Evolutionary conservation across 257 asterid species (phyloP).

Genomic region (Scutellaria minor): DNA sequence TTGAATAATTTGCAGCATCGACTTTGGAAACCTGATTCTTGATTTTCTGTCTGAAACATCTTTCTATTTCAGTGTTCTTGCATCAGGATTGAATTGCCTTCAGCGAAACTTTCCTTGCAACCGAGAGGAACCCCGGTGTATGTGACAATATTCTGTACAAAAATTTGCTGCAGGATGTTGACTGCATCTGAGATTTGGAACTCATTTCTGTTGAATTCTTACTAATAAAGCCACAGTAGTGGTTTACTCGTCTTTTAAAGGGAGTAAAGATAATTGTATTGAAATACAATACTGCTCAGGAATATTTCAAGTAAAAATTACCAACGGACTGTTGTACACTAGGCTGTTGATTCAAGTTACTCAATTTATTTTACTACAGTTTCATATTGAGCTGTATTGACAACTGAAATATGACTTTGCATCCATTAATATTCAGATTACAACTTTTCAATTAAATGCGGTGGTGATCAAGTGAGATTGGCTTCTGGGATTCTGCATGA

Average conservation of each 20-base stretch:
- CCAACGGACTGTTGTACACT: not conserved
- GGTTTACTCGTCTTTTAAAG: not conserved
- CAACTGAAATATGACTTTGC: not conserved
- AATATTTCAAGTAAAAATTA: not conserved
- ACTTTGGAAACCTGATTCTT: not conserved
- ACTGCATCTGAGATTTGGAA: too few relatives aligned
- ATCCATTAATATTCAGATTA: constrained; percentile 53
- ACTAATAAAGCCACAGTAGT: too few relatives aligned
- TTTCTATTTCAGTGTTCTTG: constrained; percentile 48
- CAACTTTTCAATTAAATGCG: constrained; percentile 69
- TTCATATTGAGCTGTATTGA: not conserved
- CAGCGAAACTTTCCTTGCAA: constrained; percentile 71
- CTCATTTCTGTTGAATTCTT: too few relatives aligned
- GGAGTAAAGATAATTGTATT: not conserved
- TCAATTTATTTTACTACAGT: not conserved
- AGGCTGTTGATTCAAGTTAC: not conserved
- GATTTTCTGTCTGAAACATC: constrained; percentile 21
- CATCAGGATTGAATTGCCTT: constrained; percentile 70
- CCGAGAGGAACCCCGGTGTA: constrained; percentile 61
- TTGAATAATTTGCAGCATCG: not conserved
- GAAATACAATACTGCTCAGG: not conserved
- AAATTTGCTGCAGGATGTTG: not conserved
- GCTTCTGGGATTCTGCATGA: constrained; percentile 47
- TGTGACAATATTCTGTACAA: constrained; percentile 33
- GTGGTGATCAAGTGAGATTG: constrained; percentile 62